Evolutionary conservation across 2,329 filamentous ascomycete genomes (phyloP), one percentile per base, ranked within the genome.

Genomic region (Arthrinium puccinioides): DNA sequence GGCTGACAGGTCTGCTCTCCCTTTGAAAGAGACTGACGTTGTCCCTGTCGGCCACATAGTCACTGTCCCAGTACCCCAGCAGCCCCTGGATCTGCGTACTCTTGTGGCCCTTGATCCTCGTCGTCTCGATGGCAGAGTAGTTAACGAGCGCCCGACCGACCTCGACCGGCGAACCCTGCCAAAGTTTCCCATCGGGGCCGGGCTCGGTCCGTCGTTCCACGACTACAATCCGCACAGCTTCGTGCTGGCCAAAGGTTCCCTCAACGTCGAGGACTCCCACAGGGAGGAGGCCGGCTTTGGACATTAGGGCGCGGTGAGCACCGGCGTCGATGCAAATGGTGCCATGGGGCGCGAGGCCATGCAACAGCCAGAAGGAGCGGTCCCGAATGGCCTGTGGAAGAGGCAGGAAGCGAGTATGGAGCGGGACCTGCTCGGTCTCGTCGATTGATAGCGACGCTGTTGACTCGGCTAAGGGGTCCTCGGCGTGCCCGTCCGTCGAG

Each of bases 281-380:
- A 1, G 90, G 88, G 0, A 97, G 75, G 2, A 98, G 75, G 4
- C 88, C 87, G 0, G 89, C 88, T 64, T 94, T 94, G 54, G 82
- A 79, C 13, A 79, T 66, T 4, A 97, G 72, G 1, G 90, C 92
- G 23, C 73, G 69, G 62, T 88, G 81, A 4, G 90, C 90, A 28
- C 92, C 92, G n/a, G 77, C 67, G 65, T 98, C 92, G 50, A 98
- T 94, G 64, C 87, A 97, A 19, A 98, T 58, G 3, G 84, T 94
- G 11, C 92, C 92, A 53, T 94, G 89, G 0, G 92, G 87, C 18
- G 82, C 81, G 9, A 96, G 78, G 9, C 90, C 92, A 61, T 98
- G 87, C 0, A 97, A 73, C 33, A 98, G 81, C 92, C 92, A 98
- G 71, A 98, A 97, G 56, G 92, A 88, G 44, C 90, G 83, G 58